phyloP scores from a whole-genome alignment of 2,329 filamentous ascomycete species.

The Dactylonectria estremocensis region DNA sequence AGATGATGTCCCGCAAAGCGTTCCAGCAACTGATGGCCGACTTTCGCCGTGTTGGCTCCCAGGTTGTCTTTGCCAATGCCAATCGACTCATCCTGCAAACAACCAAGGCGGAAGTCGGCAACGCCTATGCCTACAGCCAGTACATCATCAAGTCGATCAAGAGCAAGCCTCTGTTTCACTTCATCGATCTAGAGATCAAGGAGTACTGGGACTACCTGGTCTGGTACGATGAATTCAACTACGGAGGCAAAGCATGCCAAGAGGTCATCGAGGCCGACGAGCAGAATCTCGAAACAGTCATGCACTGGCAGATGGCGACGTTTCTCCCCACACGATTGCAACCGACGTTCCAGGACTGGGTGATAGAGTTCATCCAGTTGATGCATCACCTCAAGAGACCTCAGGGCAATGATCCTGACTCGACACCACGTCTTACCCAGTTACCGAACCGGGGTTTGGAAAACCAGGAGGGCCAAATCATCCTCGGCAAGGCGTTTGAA shows the following conservation, averaged over 20 bases:
- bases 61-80: slow-evolving; percentile 94
- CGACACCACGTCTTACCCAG: slow-evolving; percentile 71
- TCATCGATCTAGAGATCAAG: slow-evolving; percentile 96
- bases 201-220: slow-evolving; percentile 99
- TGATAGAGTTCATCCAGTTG: slow-evolving; percentile 93
- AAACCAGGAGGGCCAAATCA: slow-evolving; percentile 73
- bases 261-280: slow-evolving; percentile 81
- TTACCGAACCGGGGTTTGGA: slow-evolving; percentile 72
- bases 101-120: slow-evolving; percentile 95
- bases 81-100: slow-evolving; percentile 94
- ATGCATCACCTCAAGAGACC: slow-evolving; percentile 92
- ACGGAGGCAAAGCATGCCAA: slow-evolving; percentile 92
- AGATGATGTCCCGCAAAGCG: slow-evolving; percentile 98
- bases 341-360: slow-evolving; percentile 89
- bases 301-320: slow-evolving; percentile 98
- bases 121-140: slow-evolving; percentile 95
- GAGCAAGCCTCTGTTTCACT: slow-evolving; percentile 94
- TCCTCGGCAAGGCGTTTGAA: slow-evolving; percentile 87
- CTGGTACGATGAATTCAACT: slow-evolving; percentile 99
- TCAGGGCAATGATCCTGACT: slow-evolving; percentile 63
- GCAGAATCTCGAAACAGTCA: slow-evolving; percentile 89
- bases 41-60: slow-evolving; percentile 93
- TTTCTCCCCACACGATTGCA: slow-evolving; percentile 89
- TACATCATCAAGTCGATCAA: slow-evolving; percentile 99
- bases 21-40: slow-evolving; percentile 98